phyloP scores from a whole-genome alignment of 768 basidiomycete species.

The Kwoniella newhampshirensis region DNA sequence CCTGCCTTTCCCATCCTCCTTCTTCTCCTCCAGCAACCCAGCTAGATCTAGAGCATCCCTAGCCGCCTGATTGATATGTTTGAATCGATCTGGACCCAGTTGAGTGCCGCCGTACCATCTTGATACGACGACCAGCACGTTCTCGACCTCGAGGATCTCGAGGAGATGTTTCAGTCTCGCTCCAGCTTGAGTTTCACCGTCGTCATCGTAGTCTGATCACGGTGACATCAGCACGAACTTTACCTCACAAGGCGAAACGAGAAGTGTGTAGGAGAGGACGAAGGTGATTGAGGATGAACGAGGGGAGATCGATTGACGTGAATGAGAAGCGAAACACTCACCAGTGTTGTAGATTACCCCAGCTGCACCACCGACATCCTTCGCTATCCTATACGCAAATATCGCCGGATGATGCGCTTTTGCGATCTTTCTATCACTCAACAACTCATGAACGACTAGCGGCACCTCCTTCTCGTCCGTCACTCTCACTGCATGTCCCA shows the following conservation, averaged over 20 bases:
- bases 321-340: constrained; percentile 68
- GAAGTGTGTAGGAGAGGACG: not conserved
- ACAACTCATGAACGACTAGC: constrained; percentile 47
- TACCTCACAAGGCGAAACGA: constrained; percentile 14
- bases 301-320: constrained; percentile 69
- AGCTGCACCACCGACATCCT: constrained; percentile 46
- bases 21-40: constrained; percentile 70
- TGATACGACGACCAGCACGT: constrained; percentile 87
- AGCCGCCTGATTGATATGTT: constrained; percentile 92
- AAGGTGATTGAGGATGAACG: not conserved
- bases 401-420: constrained; percentile 45
- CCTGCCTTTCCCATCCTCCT: constrained; percentile 20
- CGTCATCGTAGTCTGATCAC: constrained; percentile 94
- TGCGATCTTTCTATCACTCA: constrained; percentile 53
- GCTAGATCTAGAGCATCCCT: constrained; percentile 84
- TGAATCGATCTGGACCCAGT: constrained; percentile 72
- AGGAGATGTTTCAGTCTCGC: constrained; percentile 84
- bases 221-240: no score
- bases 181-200: constrained; percentile 91
- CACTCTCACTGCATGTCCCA: constrained; percentile 80
- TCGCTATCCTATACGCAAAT: constrained; percentile 44
- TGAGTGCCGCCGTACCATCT: constrained; percentile 92
- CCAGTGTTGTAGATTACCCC: constrained; percentile 31
- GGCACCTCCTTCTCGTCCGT: constrained; percentile 72
- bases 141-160: constrained; percentile 69